Percentiles rank a stretch among this genome's conserved stretches.
Conservation (phyloP, 345 rosid species). For the Pistacia integerrima region DNA sequence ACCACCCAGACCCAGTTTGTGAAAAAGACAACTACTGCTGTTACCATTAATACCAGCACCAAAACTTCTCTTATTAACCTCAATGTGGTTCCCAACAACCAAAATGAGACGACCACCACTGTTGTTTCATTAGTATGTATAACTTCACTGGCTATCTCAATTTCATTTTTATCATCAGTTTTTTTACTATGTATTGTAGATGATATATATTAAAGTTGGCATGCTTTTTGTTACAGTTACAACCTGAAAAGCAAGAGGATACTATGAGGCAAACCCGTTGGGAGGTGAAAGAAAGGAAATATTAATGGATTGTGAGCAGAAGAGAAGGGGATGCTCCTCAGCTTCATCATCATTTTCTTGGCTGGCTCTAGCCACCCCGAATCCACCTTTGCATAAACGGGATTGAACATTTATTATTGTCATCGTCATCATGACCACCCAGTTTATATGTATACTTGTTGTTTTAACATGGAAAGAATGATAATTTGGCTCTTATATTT, state of each 20-base stretch:
- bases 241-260: conserved; percentile 20
- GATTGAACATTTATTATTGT: not conserved
- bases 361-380: no score
- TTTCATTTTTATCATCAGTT: not conserved
- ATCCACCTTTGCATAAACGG: conserved; percentile 13
- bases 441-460: not conserved
- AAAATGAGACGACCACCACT: no score
- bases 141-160: not conserved
- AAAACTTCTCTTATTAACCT: conserved; percentile 41
- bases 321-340: no score
- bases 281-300: no score
- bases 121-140: conserved; percentile 13
- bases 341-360: no score
- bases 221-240: conserved; percentile 25
- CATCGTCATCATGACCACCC: no score
- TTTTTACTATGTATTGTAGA: not conserved
- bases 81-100: conserved; percentile 38
- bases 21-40: no score
- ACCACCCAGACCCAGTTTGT: not conserved
- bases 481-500: not conserved
- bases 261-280: no score
- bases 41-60: not conserved
- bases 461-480: not conserved
- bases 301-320: no score
- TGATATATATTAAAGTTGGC: not conserved